Base-by-base conservation (phyloP, 2,329 filamentous ascomycete genomes). In the Emergomyces africanus region DNA sequence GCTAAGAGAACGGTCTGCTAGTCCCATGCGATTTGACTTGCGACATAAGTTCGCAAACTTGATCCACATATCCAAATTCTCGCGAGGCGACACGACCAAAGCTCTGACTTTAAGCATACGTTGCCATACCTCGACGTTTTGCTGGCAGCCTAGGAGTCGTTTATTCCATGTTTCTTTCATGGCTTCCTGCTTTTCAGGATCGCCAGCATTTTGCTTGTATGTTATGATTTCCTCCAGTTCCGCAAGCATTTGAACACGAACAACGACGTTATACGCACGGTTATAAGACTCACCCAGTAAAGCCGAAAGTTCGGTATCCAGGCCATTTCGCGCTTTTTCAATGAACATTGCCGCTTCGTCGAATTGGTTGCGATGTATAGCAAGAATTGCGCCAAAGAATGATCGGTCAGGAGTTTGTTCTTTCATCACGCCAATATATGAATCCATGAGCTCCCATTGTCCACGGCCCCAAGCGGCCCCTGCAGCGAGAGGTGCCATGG, bases 41-140 rank as follows among this genome's bases (percentile, higher is more conserved):
- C 95, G 88, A 74, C 95, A 99, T 5, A 99, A 83, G 67, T 97
- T 99, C 67, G 94, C 89, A 71, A 96, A 99, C 71, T 99, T 99
- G 78, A 99, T 97, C 85, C 91, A 96, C 90, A 99, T 99, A 68
- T 95, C 89, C 79, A 95, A 90, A 68, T 96, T 96, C 71, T 99
- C 91, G 39, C 84, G 84, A 0, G 95, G 92, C 0, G 86, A 86
- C 62, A 97, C 92, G 61, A 99, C 94, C 57, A 99, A 80, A 23
- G 90, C 89, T 61, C 94, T 85, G 37, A 99, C 85, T 70, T 96
- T 94, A 59, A 99, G 84, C 90, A 97, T 97, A 61, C 94, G 85
- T 71, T 96, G 91, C 94, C 94, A 99, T 2, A 97, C 90, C 69
- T 99, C 94, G 23, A 96, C 91, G 66, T 97, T 96, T 60, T 94